A percentile compares a stretch with the other conserved stretches of the same genome.
These are phyloP conservation scores for Kwoniella sp. DNA, from an alignment of 768 basidiomycete species.

Conservation along the genomic window DNA sequence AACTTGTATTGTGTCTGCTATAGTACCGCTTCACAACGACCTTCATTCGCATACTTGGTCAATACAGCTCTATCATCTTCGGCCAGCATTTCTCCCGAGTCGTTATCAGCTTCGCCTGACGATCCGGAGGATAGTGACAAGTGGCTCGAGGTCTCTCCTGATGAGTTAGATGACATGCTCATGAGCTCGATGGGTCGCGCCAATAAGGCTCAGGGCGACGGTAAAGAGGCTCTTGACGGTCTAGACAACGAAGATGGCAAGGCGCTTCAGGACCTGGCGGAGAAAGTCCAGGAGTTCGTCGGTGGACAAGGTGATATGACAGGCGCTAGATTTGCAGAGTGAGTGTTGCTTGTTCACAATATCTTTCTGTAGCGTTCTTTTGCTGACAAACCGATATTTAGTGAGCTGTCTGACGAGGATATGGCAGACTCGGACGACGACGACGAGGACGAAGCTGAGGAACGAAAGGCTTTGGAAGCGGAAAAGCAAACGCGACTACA, in stretches of 20 bases:
- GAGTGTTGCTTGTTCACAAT: conserved; percentile 51
- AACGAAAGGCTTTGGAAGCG: conserved; percentile 51
- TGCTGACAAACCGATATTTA: conserved; percentile 43
- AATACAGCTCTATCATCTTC: conserved; percentile 65
- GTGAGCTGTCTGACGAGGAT: conserved; percentile 73
- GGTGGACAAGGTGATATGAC: conserved; percentile 85
- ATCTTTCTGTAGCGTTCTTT: neutral
- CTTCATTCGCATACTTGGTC: conserved; percentile 75
- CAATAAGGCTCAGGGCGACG: conserved; percentile 50
- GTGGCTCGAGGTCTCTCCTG: conserved; percentile 81
- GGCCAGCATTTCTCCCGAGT: conserved; percentile 39
- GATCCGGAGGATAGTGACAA: conserved; percentile 71
- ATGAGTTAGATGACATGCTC: conserved; percentile 75
- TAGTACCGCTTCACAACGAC: conserved; percentile 65
- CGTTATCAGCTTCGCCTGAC: conserved; percentile 34
- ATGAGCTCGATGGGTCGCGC: conserved; percentile 61
- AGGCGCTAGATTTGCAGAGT: conserved; percentile 91
- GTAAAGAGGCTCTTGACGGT: conserved; percentile 56
- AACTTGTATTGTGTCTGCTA: neutral
- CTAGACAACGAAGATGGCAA: conserved; percentile 69
- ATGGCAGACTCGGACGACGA: conserved; percentile 60
- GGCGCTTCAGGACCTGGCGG: conserved; percentile 73
- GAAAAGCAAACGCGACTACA: conserved; percentile 71
- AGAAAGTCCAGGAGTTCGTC: conserved; percentile 86
- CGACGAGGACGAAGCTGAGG: conserved; percentile 59